phyloP scores from a whole-genome alignment of 108 stramenopile genomes.

The Epithemia pelagica region DNA sequence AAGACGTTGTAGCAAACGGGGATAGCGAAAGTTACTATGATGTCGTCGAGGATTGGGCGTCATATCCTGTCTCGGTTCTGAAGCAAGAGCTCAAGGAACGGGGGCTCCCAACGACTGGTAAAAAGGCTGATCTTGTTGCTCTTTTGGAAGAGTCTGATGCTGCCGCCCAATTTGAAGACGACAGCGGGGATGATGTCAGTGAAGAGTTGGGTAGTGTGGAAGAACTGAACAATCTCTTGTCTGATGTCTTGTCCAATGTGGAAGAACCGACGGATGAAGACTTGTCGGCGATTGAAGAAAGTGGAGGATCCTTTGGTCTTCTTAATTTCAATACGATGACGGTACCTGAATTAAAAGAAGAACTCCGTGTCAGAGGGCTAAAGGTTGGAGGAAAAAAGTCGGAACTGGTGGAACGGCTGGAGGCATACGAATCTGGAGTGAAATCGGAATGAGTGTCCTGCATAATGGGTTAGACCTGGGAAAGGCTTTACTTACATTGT shows the following conservation, averaged over 20 bases:
- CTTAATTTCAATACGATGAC: conserved; percentile 23
- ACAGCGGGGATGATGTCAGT: conserved; percentile 3
- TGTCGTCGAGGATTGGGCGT: conserved; percentile 3
- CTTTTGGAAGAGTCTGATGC: conserved; percentile 1
- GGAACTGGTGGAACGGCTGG: conserved; percentile 33
- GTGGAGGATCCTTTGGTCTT: not conserved
- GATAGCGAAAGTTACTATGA: not conserved
- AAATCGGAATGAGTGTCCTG: not conserved
- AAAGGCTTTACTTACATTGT: no score
- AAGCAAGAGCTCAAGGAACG: conserved; percentile 3
- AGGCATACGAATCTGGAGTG: not conserved
- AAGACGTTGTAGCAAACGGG: not conserved
- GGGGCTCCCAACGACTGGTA: conserved; percentile 8
- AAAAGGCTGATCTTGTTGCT: conserved; percentile 15
- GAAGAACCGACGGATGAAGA: conserved; percentile 34
- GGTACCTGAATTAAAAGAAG: conserved; percentile 31
- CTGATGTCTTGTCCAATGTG: conserved; percentile 4
- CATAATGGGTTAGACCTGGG: no score
- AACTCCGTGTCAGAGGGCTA: conserved; percentile 32
- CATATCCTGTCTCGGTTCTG: conserved; percentile 3
- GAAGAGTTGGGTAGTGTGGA: not conserved
- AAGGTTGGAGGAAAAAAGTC: conserved; percentile 40
- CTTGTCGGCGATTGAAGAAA: conserved; percentile 17
- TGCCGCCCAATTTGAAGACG: conserved; percentile 2
- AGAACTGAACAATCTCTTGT: not conserved